A percentile compares a stretch with the other conserved stretches of the same genome.
Conservation (phyloP, 164 flowering plant species). For the Cinnamomum chago region DNA sequence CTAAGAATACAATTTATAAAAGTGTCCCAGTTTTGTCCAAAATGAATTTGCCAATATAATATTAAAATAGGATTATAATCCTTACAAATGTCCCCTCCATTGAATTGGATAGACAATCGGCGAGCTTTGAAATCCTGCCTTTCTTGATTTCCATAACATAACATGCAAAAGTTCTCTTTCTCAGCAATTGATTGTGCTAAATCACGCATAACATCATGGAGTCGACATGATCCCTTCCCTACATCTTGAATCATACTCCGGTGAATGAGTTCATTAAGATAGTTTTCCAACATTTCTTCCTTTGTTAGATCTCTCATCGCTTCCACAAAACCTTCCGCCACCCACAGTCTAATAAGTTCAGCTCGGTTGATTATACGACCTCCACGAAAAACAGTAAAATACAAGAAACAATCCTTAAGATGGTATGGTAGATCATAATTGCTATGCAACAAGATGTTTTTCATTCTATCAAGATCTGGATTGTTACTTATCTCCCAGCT, state of each 20-base stretch:
- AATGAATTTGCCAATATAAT: too few species aligned
- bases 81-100: too few species aligned
- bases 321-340: conserved; percentile 24
- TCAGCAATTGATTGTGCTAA: conserved; percentile 4
- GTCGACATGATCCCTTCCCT: background rate
- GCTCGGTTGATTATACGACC: conserved; percentile 6
- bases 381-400: conserved; percentile 19
- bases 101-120: conserved; percentile 3
- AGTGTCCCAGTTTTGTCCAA: too few species aligned
- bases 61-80: too few species aligned
- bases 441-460: conserved; percentile 8
- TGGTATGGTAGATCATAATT: conserved; percentile 12
- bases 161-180: conserved; percentile 3
- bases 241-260: conserved; percentile 11
- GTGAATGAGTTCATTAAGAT: conserved; percentile 10
- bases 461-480: background rate
- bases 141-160: background rate
- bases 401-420: conserved; percentile 23
- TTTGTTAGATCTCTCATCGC: background rate
- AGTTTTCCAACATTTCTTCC: conserved; percentile 7
- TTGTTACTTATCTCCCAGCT: conserved; percentile 14
- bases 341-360: conserved; percentile 18
- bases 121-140: background rate
- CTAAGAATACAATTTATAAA: too few species aligned
- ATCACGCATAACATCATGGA: conserved; percentile 22